A percentile compares a stretch with the other conserved stretches of the same genome.
Conservation (phyloP, 2,329 filamentous ascomycete species). For the Alternaria arbusti region DNA sequence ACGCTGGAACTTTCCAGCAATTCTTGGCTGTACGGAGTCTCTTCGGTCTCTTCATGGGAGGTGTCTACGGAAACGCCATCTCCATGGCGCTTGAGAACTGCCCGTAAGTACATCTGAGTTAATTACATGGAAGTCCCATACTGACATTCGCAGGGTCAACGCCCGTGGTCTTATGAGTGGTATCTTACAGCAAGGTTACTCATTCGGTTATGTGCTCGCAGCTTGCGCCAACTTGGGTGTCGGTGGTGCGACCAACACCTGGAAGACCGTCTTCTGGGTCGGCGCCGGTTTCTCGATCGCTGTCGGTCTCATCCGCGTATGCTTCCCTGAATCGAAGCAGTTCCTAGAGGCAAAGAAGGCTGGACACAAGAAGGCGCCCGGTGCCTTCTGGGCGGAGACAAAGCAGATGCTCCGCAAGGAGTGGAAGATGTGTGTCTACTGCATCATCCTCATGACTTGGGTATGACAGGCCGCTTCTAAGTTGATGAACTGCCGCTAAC, state of each 20-base stretch:
- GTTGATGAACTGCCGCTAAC: slow-evolving; percentile 5
- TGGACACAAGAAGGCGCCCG: slow-evolving; percentile 58
- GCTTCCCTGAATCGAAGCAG: slow-evolving; percentile 76
- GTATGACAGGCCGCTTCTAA: slow-evolving; percentile 29
- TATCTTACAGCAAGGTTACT: slow-evolving; percentile 82
- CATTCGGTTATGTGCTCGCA: slow-evolving; percentile 79
- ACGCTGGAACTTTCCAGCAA: slow-evolving; percentile 71
- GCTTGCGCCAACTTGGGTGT: slow-evolving; percentile 78
- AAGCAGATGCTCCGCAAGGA: slow-evolving; percentile 71
- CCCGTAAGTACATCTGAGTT: slow-evolving; percentile 55
- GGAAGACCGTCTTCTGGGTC: slow-evolving; percentile 80
- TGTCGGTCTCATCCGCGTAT: slow-evolving; percentile 70
- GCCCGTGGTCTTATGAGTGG: slow-evolving; percentile 82
- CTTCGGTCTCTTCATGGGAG: slow-evolving; percentile 82
- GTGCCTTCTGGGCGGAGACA: slow-evolving; percentile 72
- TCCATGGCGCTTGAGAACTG: slow-evolving; percentile 80
- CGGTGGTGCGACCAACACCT: slow-evolving; percentile 66
- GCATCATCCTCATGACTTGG: slow-evolving; percentile 78
- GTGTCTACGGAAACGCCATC: slow-evolving; percentile 79
- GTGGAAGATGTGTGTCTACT: slow-evolving; percentile 81
- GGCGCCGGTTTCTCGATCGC: slow-evolving; percentile 70
- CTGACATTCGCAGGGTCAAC: slow-evolving; percentile 50
- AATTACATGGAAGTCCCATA: slow-evolving; percentile 19
- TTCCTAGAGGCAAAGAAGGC: slow-evolving; percentile 73
- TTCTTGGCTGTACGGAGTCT: slow-evolving; percentile 77